Percentiles rank a stretch among this genome's conserved stretches.
These are phyloP conservation scores for Starmera stellimalicola DNA, from an alignment of 1,139 yeast genomes.

Conservation along the genomic window DNA sequence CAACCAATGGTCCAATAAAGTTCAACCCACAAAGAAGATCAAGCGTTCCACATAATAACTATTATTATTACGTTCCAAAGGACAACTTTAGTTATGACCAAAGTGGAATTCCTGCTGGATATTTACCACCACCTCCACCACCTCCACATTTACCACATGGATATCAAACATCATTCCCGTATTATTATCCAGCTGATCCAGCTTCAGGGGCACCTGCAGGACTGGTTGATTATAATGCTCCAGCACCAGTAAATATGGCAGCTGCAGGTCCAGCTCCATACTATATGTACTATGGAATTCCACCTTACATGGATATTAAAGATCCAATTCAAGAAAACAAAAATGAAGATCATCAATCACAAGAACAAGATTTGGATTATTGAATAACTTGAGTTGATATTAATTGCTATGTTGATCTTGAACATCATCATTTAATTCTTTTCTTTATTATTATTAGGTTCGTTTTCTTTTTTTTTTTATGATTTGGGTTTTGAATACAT, in stretches of 20 bases:
- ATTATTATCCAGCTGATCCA: conserved; percentile 14
- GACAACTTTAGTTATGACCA: conserved; percentile 15
- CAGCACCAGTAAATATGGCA: conserved; percentile 7
- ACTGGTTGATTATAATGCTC: conserved; percentile 13
- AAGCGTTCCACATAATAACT: conserved; percentile 16
- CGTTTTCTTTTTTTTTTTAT: too few species aligned
- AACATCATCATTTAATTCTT: too few species aligned
- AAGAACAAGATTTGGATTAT: conserved; percentile 5
- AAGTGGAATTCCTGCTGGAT: conserved; percentile 1
- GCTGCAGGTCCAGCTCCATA: conserved; percentile 16
- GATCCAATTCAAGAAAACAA: neutral
- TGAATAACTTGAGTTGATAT: too few species aligned
- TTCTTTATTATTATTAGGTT: too few species aligned
- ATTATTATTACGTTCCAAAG: conserved; percentile 16
- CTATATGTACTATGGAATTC: conserved; percentile 19
- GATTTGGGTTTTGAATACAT: too few species aligned
- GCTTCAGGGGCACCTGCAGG: conserved; percentile 1
- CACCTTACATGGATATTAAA: conserved; percentile 1
- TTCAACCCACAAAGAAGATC: conserved; percentile 11
- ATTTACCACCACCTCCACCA: neutral
- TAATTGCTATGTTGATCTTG: too few species aligned
- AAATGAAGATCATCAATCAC: neutral
- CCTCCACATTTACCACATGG: conserved; percentile 13
- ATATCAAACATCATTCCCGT: conserved; percentile 13
- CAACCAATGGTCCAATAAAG: conserved; percentile 7